Evolutionary conservation across 768 basidiomycete species (phyloP).

Genomic region (Podaxis sp.): DNA sequence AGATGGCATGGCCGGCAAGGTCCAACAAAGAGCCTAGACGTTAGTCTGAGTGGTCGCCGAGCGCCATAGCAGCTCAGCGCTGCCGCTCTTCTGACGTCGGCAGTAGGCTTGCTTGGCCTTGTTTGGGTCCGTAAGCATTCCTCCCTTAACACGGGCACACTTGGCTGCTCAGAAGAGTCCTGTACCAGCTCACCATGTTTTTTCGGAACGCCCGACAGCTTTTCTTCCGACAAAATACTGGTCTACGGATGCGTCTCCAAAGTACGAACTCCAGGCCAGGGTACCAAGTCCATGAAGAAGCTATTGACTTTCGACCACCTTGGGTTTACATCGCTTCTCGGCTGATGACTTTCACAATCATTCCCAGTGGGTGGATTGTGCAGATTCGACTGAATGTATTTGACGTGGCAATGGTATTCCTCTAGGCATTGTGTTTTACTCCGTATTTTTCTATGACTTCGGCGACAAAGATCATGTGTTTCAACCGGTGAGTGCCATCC

Average conservation of each 20-base stretch:
- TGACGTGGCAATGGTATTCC: background rate
- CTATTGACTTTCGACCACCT: constrained; percentile 52
- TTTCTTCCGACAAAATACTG: background rate
- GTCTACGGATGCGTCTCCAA: background rate
- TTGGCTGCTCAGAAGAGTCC: background rate
- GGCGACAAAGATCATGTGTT: constrained; percentile 74
- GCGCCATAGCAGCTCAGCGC: too few species aligned
- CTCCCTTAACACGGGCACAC: background rate
- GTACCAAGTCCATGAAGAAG: constrained; percentile 15
- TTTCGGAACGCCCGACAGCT: background rate
- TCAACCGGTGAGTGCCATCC: constrained; percentile 47
- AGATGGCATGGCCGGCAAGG: too few species aligned
- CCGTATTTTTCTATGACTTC: constrained; percentile 62
- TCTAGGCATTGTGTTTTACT: constrained; percentile 55
- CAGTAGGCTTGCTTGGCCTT: background rate
- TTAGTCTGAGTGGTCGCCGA: too few species aligned
- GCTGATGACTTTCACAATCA: constrained; percentile 49
- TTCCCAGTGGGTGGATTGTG: constrained; percentile 46
- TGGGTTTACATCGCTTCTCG: constrained; percentile 58
- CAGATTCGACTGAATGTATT: background rate
- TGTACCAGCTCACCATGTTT: background rate
- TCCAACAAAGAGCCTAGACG: too few species aligned
- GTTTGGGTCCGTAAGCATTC: background rate
- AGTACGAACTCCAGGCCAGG: background rate
- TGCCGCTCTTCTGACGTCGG: too few species aligned